Base-by-base conservation (phyloP, 441 rosid genomes). In the Brassica hybrid region DNA sequence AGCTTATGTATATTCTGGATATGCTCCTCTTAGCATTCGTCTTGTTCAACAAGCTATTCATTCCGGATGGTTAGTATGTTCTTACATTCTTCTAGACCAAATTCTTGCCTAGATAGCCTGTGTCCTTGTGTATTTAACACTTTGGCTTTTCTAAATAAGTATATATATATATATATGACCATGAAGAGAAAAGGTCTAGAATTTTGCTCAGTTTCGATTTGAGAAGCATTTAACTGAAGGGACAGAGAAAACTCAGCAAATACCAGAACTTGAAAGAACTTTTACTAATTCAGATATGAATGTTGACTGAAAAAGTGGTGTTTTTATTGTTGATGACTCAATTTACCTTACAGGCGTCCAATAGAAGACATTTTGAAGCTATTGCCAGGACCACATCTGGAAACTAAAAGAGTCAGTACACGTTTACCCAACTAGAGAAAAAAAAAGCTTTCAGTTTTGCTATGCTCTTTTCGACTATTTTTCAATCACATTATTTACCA, bases 21-120 rank as follows among this genome's bases (percentile, higher is more conserved):
- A 95, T 84, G 99, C 99, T 61, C 98, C 98, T 9, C 91, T 93
- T 38, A 94, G 99, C 74, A 87, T 93, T 83, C 98, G 99, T 74
- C 94, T 95, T 76, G 85, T 95, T 76, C 99, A 95, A 82, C 88
- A 91, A 81, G 99, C 99, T 41, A 83, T 94, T 81, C 91, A 89
- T 83, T 93, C 97, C 69, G 97, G 99, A 85, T 94, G 99, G 99
- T 94, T 82, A 91, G 99, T 84, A 71, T 76, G 76, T 54, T 82
- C 3, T 69, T 73, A 48, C 73, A 73, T 58, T 75, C 57, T 52
- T 67, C 66, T 65, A 71, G 62, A 64, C 70, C 50, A 66, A 50
- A 36, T 1, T 9, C 12, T 69, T 48, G 63, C 80, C 45, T 86
- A 88, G 89, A 91, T 92, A 88, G 75, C 90, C 89, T 32, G 78